Base-by-base conservation (phyloP, 441 rosid species). In the Arabidopsis hybrid region DNA sequence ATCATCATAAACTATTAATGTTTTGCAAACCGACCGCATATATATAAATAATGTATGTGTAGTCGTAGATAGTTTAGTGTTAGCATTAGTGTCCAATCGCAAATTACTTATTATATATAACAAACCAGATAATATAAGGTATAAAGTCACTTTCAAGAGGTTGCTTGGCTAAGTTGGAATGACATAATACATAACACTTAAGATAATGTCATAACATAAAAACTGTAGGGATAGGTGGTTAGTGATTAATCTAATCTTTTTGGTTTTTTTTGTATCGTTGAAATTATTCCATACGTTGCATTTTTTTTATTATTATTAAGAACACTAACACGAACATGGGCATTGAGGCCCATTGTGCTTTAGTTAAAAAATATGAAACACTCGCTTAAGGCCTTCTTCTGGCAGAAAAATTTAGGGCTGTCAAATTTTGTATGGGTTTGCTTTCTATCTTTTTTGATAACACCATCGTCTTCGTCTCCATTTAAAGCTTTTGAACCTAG, bases 81-180 rank as follows among this genome's bases (percentile, higher is more conserved):
- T 12, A 58, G 45, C 53, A 50, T 65, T 50, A 56, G 36, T 49
- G 36, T 38, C 60, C 65, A 65, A 57, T 73, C 72, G 34, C 50
- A 58, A 45, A 16, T 47, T 35, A 73, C 17, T 1, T 52, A 8
- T 34, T 63, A 12, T 13, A 59, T 13, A 57, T 65, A 56, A 38
- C 21, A 57, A 58, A 29, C 35, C 53, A 57, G 43, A 47, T 70
- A 47, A 47, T 73, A 65, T 73, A 47, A 58, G 67, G 29, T 66
- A 66, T 40, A 52, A 66, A 31, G 72, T 74, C 72, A 50, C 55
- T 66, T 59, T 74, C 72, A 74, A 52, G 50, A 34, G 53, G 78
- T 74, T 74, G 60, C 72, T 66, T 74, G 31, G 61, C 45, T 50
- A 66, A 53, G 63, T 39, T 16, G 38, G 13, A 58, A 29, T 66